Base-by-base conservation (phyloP, 2,329 filamentous ascomycete genomes). In the Penicillium sp. region DNA sequence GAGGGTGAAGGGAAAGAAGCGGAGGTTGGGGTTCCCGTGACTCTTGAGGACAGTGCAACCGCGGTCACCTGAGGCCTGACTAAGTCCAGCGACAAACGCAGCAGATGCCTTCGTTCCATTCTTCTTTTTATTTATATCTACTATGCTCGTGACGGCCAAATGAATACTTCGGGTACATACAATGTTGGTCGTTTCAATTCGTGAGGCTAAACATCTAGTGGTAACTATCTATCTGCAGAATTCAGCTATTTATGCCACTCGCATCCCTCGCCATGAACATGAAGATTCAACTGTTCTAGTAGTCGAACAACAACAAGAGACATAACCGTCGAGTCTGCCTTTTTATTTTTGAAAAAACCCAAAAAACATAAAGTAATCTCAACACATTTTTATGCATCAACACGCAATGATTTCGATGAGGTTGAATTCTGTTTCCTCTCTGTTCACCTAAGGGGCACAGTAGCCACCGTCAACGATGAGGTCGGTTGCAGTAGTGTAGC, bases 401-500 rank as follows among this genome's bases (percentile, higher is more conserved):
- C 46, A 18, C 23, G 24, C 28, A 9, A 55, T 26, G 30, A 30
- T 23, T 5, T 35, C 3, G 9, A 16, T 14, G 16, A 16, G 12
- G 30, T 16, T 14, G 5, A 16, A 33, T 9, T 11, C 16, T 42
- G n/a, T 42, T 18, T 42, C 40, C 8, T 14, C n/a, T 43, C 26
- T 30, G 16, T 16, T 5, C 30, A 24, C 21, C 28, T 52, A 59
- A 35, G 57, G 57, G n/a, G 57, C 57, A 35, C 74, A 77, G 57
- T 79, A 79, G 3, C 77, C 76, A 24, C 77, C 77, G 56, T 79
- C 78, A 55, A 80, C 74, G 24, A 80, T 65, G 14, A 79, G 62
- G 52, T 80, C 73, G 2, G 77, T 70, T 30, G 77, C 78, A 11
- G 77, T 79, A 70, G 78, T 79, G 57, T 79, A 80, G 47, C 72